These are phyloP conservation scores for Ochetophila trinervis DNA, from an alignment of 306 rosid species.

Conservation along the genomic window DNA sequence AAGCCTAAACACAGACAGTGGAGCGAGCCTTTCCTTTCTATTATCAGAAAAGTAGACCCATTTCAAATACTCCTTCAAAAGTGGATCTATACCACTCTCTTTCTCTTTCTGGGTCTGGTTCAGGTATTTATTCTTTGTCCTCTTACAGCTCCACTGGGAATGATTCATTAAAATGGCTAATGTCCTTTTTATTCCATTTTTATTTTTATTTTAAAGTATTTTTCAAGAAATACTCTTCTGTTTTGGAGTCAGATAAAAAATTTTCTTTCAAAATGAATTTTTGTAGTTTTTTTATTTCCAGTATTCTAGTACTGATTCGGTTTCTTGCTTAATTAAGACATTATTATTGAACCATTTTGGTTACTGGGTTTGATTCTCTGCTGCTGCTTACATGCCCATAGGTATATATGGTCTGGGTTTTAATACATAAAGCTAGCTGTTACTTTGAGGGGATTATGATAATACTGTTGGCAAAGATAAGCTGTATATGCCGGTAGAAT, in stretches of 20 bases:
- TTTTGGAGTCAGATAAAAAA: background rate
- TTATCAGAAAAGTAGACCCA: background rate
- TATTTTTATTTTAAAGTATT: background rate
- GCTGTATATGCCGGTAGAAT: background rate
- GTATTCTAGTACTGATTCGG: background rate
- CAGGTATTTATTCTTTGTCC: constrained; percentile 10
- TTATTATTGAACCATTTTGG: constrained; percentile 1
- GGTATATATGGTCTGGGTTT: constrained; percentile 13
- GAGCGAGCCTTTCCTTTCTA: background rate
- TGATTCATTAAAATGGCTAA: background rate
- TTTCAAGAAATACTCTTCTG: background rate
- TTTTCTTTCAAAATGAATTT: background rate
- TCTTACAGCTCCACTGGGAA: background rate
- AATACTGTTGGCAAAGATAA: background rate
- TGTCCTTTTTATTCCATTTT: background rate
- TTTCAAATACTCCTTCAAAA: background rate
- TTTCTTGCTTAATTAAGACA: background rate
- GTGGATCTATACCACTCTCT: background rate
- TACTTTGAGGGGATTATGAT: background rate
- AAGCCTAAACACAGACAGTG: background rate
- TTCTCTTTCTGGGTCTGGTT: background rate
- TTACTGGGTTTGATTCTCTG: background rate
- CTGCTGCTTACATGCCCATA: background rate
- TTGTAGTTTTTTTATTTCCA: background rate
- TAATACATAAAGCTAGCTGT: background rate